Evolutionary conservation across 345 rosid genomes (phyloP), one percentile per base, ranked within the genome.

Genomic region (Trapa incisa): DNA sequence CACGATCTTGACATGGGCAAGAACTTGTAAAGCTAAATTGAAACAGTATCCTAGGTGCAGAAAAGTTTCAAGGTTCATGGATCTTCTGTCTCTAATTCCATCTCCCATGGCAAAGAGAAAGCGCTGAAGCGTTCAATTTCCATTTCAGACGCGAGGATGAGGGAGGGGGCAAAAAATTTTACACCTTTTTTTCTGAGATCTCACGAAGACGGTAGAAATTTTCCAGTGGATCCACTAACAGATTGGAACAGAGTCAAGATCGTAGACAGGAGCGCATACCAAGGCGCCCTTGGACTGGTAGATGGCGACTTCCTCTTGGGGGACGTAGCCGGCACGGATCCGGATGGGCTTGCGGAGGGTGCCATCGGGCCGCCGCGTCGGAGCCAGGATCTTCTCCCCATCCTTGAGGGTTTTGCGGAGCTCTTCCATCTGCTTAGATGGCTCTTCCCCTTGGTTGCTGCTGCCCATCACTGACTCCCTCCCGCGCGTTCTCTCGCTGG

Each of bases 281-380:
- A 86, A 72, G 67, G 89, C 80, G 70, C 96, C 99, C 83, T 77
- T 91, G 81, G 99, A 83, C 75, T 86, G 85, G 77, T 91, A 91
- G 61, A 75, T 84, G 80, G 91, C 87, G 68, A 94, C 96, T 85
- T 94, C 97, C 15, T 94, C 99, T 77, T 86, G 89, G 16, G 97
- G 96, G 42, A 74, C 75, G 68, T 89, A 82, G 16, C 92, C 92
- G 33, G 97, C 93, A 64, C 97, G 93, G 77, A 94, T 85, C 77
- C 82, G 78, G 56, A 94, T 82, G 66, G 96, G 91, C 75, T 91
- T 91, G 4, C 96, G 83, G 71, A 86, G 84, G 13, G 91, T 86
- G n/a, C 96, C 96, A 74, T 94, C 93, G 57, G 99, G 96, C 75
- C 97, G 80, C 56, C 89, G 80, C n/a, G 86, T 86, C 22, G 97